Conservation (phyloP, 257 asterid genomes). For the Ilex aquifolium region DNA sequence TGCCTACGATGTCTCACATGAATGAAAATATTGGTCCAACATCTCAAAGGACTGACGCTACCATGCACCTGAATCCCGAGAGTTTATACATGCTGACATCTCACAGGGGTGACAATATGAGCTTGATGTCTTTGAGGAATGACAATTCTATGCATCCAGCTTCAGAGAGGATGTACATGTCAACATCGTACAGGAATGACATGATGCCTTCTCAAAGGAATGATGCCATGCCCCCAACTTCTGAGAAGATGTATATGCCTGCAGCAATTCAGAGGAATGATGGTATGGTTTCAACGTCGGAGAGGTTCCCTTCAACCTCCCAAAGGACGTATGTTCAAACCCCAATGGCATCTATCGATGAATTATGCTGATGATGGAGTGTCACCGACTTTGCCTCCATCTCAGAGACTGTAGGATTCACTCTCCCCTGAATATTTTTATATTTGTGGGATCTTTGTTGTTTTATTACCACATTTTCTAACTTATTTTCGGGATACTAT, state of each 20-base stretch:
- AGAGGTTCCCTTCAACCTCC: conserved; percentile 26
- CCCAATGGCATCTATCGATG: conserved; percentile 6
- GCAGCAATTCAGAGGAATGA: conserved; percentile 11
- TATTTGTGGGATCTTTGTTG: too few relatives aligned
- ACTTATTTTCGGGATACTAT: too few relatives aligned
- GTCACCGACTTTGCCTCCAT: conserved; percentile 5
- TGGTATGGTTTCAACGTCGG: conserved; percentile 8
- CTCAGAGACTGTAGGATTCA: conserved; percentile 5
- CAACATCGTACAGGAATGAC: conserved; percentile 11
- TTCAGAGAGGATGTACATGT: background rate
- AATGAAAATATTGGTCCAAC: conserved; percentile 14
- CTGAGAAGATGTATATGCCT: conserved; percentile 8
- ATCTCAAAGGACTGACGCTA: conserved; percentile 11
- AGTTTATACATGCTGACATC: background rate
- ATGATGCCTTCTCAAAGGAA: conserved; percentile 6
- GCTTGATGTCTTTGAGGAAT: conserved; percentile 13
- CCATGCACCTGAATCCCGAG: too few relatives aligned
- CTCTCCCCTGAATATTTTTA: too few relatives aligned
- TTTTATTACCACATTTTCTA: too few relatives aligned
- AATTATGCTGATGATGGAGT: conserved; percentile 11
- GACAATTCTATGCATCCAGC: conserved; percentile 11
- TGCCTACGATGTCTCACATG: conserved; percentile 15
- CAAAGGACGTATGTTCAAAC: conserved; percentile 16
- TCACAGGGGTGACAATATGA: conserved; percentile 1
- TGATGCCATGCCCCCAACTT: conserved; percentile 8